Conservation (phyloP, 257 asterid species). For the Rauvolfia tetraphylla region DNA sequence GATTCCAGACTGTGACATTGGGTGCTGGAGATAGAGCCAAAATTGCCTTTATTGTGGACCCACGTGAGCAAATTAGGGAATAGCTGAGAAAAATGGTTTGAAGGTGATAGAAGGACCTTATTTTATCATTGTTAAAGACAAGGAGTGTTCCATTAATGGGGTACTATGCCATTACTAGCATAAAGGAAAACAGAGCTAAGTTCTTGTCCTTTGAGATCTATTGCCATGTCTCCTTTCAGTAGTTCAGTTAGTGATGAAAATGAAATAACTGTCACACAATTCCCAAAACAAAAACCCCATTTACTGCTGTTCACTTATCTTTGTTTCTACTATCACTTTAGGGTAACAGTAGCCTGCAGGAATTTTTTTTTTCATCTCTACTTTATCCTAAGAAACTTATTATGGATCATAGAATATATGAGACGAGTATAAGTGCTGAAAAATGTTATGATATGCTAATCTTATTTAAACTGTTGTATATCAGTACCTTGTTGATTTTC, state of each 20-base stretch:
- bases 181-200: background rate
- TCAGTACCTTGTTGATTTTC: background rate
- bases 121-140: constrained; percentile 40
- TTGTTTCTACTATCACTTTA: background rate
- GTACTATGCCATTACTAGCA: constrained; percentile 21
- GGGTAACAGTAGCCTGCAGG: background rate
- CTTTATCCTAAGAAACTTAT: too few relatives aligned
- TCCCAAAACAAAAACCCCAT: background rate
- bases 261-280: background rate
- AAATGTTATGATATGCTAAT: background rate
- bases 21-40: constrained; percentile 29
- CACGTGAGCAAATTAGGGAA: constrained; percentile 50
- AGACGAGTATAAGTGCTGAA: background rate
- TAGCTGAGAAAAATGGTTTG: constrained; percentile 40
- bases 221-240: background rate
- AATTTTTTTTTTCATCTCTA: background rate
- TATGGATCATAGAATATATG: background rate
- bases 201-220: background rate
- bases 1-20: constrained; percentile 43
- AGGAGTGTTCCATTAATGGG: constrained; percentile 36
- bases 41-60: constrained; percentile 32
- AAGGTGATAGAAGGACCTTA: constrained; percentile 43
- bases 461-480: background rate
- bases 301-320: too few relatives aligned
- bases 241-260: constrained; percentile 15